phyloP scores from a whole-genome alignment of 2,329 filamentous ascomycete genomes.

The Venturia nashicola region DNA sequence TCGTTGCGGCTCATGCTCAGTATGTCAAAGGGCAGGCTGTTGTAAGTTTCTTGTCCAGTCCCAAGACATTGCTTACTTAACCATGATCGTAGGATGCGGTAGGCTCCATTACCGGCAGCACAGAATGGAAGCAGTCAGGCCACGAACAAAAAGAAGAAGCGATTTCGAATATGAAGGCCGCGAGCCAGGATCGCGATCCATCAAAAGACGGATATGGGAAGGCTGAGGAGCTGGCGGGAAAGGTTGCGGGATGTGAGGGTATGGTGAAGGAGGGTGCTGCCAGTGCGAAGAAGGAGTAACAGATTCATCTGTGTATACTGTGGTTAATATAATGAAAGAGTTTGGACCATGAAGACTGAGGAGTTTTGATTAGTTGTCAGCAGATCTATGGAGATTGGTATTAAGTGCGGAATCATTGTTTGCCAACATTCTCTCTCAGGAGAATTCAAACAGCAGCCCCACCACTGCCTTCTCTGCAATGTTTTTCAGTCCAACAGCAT shows the following conservation, averaged over 20 bases:
- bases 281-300: constrained; percentile 24
- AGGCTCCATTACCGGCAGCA: constrained; percentile 48
- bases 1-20: constrained; percentile 51
- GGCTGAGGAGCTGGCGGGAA: constrained; percentile 52
- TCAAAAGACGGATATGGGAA: constrained; percentile 49
- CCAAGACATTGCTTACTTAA: too few species aligned
- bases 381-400: background rate
- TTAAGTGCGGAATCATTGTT: too few species aligned
- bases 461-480: too few species aligned
- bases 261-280: constrained; percentile 52
- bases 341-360: too few species aligned
- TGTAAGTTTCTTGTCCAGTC: too few species aligned
- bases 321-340: too few species aligned
- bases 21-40: constrained; percentile 58
- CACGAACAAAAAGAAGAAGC: constrained; percentile 52
- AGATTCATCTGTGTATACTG: too few species aligned
- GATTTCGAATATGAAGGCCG: constrained; percentile 49
- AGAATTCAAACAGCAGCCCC: too few species aligned
- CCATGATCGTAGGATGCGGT: constrained; percentile 37
- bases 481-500: too few species aligned
- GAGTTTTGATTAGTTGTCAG: background rate
- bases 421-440: too few species aligned
- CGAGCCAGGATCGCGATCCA: constrained; percentile 35
- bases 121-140: constrained; percentile 51
- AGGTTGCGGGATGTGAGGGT: constrained; percentile 53